These are phyloP conservation scores for Aegilops longissima DNA, from an alignment of 176 grass and related monocot genomes.

Conservation along the genomic window DNA sequence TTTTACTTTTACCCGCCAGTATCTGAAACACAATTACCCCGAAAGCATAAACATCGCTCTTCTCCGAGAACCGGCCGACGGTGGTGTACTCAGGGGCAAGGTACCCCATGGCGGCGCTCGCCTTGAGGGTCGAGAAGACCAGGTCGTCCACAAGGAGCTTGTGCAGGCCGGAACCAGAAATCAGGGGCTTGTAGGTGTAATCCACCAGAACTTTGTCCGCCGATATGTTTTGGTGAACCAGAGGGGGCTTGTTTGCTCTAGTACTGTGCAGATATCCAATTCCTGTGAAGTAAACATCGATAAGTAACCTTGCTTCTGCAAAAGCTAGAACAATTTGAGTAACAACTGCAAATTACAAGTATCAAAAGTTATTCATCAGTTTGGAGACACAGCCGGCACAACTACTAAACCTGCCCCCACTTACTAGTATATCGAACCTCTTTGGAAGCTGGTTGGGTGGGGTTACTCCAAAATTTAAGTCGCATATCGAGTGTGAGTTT, in stretches of 20 bases:
- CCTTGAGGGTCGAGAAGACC: constrained; percentile 82
- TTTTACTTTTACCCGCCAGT: constrained; percentile 64
- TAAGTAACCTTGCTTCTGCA: not conserved
- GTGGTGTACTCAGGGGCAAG: constrained; percentile 89
- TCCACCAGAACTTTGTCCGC: constrained; percentile 78
- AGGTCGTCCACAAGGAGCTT: constrained; percentile 87
- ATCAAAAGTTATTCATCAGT: not conserved
- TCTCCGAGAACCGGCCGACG: constrained; percentile 75
- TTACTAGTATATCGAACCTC: too few species aligned
- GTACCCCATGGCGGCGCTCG: constrained; percentile 97
- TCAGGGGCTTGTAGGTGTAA: constrained; percentile 63
- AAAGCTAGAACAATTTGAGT: not conserved
- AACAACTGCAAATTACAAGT: not conserved
- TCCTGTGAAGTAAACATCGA: constrained; percentile 37
- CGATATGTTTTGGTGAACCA: constrained; percentile 86
- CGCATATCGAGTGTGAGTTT: too few species aligned
- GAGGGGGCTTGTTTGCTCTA: constrained; percentile 54
- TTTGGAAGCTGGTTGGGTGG: too few species aligned
- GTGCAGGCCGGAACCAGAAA: constrained; percentile 74
- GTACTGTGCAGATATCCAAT: constrained; percentile 77
- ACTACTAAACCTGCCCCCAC: too few species aligned
- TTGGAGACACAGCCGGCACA: not conserved
- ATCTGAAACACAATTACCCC: constrained; percentile 80
- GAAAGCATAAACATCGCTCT: constrained; percentile 90
- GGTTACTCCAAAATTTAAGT: too few species aligned